A percentile compares a stretch with the other conserved stretches of the same genome.
Conservation (phyloP, 495 filamentous ascomycete genomes). For the Aspergillus sparsus region DNA sequence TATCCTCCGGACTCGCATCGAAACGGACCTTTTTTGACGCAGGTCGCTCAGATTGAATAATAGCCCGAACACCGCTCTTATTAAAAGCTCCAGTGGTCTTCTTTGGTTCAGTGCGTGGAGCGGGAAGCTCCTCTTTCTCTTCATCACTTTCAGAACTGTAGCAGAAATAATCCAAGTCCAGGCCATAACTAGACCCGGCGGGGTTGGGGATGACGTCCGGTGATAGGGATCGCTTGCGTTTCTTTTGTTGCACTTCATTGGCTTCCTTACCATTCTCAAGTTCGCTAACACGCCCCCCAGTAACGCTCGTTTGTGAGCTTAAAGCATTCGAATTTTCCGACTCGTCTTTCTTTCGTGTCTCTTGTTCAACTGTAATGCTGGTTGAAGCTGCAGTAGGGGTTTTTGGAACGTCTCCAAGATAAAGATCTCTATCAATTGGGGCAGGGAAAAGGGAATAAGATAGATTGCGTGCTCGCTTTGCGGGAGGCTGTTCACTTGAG, state of each 20-base stretch:
- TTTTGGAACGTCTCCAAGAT: conserved; percentile 26
- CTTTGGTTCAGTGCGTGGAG: conserved; percentile 14
- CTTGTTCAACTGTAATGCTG: not conserved
- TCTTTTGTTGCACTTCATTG: conserved; percentile 26
- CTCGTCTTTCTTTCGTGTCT: not conserved
- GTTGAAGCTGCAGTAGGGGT: conserved; percentile 6
- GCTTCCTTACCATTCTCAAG: not conserved
- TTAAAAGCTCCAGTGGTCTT: conserved; percentile 9
- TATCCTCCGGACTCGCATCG: conserved; percentile 33
- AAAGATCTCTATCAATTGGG: conserved; percentile 25
- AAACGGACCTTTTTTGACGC: conserved; percentile 34
- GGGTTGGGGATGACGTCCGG: conserved; percentile 51
- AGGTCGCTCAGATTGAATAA: conserved; percentile 25
- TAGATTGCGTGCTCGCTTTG: conserved; percentile 20
- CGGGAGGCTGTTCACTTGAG: conserved; percentile 21
- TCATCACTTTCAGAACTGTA: conserved; percentile 39
- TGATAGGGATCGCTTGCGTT: conserved; percentile 44
- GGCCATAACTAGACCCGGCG: conserved; percentile 43
- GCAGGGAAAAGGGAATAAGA: conserved; percentile 30
- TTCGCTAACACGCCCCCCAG: conserved; percentile 11
- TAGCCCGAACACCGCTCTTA: conserved; percentile 22
- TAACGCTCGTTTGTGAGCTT: not conserved
- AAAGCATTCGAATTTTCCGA: conserved; percentile 1
- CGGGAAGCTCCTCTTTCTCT: conserved; percentile 24
- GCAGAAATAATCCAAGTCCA: conserved; percentile 47